Evolutionary conservation across 1,284 basidiomycete species (phyloP), one percentile per base, ranked within the genome.

Genomic region (Tilletia walkeri): DNA sequence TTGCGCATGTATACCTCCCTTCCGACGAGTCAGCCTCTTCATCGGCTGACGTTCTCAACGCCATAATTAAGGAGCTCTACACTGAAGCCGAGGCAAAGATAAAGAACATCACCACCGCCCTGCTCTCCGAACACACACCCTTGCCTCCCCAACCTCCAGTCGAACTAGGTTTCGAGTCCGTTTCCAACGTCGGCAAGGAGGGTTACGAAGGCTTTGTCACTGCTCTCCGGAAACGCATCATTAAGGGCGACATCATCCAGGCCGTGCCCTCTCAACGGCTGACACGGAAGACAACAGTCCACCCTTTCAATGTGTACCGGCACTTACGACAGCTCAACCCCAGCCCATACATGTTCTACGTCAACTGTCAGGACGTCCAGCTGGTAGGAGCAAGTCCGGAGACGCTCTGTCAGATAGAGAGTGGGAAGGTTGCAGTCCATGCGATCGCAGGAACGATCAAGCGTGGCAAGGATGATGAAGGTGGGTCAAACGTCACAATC

Each of bases 281-380:
- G 49, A 87, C 91, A 18, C 88, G 93, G 50, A 90, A 91, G 68
- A 99, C 96, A 0, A 85, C 88, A 24, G 86, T 99, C 39, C 94
- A 99, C 84, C 95, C 96, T 0, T 99, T 99, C 87, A 99, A 99
- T 86, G 93, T 91, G 14, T 97, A 95, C 84, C 88, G 96, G 34
- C 92, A 94, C 71, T 87, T 99, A 61, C 89, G 96, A 66, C 91
- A 95, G 78, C 88, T 98, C 73, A 99, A 99, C 82, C 96, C 96
- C 0, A 95, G 92, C 69, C 96, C 96, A 4, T 99, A 99, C 86
- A 99, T 97, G 95, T 99, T 96, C 85, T 99, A 95, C 84, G 85
- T 99, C 75, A 93, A 99, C 80, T 79, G 76, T 47, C 92, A 93
- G 7, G 93, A 93, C 70, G 84, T 94, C 10, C 94, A 98, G 84